A percentile compares a stretch with the other conserved stretches of the same genome.
Conservation (phyloP, 2,329 filamentous ascomycete genomes). For the Tolypocladium nubicola region DNA sequence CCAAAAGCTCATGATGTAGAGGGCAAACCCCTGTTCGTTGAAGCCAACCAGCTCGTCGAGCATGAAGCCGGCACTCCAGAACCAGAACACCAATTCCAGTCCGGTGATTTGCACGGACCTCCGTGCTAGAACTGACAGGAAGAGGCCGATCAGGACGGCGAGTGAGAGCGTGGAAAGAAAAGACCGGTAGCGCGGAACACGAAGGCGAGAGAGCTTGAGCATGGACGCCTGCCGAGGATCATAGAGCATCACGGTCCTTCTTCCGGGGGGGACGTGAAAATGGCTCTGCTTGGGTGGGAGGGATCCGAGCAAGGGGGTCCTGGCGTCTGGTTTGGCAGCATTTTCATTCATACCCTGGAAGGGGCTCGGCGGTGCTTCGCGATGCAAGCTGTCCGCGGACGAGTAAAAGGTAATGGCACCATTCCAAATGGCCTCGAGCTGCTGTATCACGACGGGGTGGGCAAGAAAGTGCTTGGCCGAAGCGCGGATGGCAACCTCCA, state of each 20-base stretch:
- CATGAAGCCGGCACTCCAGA: conserved; percentile 97
- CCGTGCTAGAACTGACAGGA: conserved; percentile 68
- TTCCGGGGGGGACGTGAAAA: conserved; percentile 31
- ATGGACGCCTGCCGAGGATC: conserved; percentile 82
- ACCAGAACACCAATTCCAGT: conserved; percentile 87
- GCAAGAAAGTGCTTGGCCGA: conserved; percentile 88
- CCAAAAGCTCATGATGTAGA: conserved; percentile 98
- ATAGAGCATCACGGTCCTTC: conserved; percentile 77
- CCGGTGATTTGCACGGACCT: conserved; percentile 72
- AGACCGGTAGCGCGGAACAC: conserved; percentile 85
- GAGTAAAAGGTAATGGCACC: conserved; percentile 93
- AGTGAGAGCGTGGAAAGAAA: conserved; percentile 84
- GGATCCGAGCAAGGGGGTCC: conserved; percentile 40
- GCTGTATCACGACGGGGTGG: conserved; percentile 84
- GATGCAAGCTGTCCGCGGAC: conserved; percentile 73
- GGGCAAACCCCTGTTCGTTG: conserved; percentile 89
- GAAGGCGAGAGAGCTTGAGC: conserved; percentile 81
- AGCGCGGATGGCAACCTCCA: conserved; percentile 87
- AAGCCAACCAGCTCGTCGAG: conserved; percentile 92
- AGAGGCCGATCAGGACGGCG: conserved; percentile 73
- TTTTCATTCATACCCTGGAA: conserved; percentile 13
- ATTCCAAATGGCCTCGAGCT: conserved; percentile 95
- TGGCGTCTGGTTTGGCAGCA: conserved; percentile 26
- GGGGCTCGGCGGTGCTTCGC: conserved; percentile 27
- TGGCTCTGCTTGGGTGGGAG: conserved; percentile 18